A percentile compares a stretch with the other conserved stretches of the same genome.
These are phyloP conservation scores for Fusarium continuum DNA, from an alignment of 2,329 filamentous ascomycete species.

Conservation along the genomic window DNA sequence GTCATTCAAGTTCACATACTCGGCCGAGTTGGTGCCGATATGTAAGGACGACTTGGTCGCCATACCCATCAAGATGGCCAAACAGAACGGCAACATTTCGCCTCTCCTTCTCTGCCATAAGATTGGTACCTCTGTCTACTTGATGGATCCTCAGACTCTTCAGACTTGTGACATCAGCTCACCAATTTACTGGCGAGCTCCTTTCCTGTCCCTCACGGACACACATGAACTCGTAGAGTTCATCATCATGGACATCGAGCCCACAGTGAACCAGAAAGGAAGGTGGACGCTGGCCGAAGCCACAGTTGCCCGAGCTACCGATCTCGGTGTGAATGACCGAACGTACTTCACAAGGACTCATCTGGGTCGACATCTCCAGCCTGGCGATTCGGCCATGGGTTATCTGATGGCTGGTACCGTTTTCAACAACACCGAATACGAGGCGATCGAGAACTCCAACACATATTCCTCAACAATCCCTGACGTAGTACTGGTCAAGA, in stretches of 20 bases:
- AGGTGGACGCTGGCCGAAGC: conserved; percentile 87
- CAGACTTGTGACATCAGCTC: conserved; percentile 88
- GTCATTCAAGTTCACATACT: conserved; percentile 95
- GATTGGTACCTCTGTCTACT: conserved; percentile 87
- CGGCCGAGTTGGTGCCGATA: conserved; percentile 88
- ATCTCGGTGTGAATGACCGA: conserved; percentile 85
- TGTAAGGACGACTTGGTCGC: conserved; percentile 98
- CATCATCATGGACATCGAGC: conserved; percentile 93
- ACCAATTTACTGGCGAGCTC: conserved; percentile 87
- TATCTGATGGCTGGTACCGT: conserved; percentile 90
- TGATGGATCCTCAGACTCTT: conserved; percentile 89
- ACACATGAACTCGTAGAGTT: conserved; percentile 89
- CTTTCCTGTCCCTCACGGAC: conserved; percentile 85
- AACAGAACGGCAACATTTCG: conserved; percentile 85
- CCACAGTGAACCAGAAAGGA: conserved; percentile 76
- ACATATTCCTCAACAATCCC: conserved; percentile 83
- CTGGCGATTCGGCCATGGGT: conserved; percentile 93
- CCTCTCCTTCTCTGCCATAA: conserved; percentile 87
- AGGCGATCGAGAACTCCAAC: conserved; percentile 80
- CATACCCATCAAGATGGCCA: conserved; percentile 87
- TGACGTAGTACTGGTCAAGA: conserved; percentile 96
- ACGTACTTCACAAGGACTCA: conserved; percentile 93
- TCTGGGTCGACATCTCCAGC: conserved; percentile 83
- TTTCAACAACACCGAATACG: conserved; percentile 89
- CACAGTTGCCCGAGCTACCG: conserved; percentile 85